A percentile compares a stretch with the other conserved stretches of the same genome.
These are phyloP conservation scores for Microcyclospora tardicrescens DNA, from an alignment of 2,329 filamentous ascomycete genomes.

Conservation along the genomic window DNA sequence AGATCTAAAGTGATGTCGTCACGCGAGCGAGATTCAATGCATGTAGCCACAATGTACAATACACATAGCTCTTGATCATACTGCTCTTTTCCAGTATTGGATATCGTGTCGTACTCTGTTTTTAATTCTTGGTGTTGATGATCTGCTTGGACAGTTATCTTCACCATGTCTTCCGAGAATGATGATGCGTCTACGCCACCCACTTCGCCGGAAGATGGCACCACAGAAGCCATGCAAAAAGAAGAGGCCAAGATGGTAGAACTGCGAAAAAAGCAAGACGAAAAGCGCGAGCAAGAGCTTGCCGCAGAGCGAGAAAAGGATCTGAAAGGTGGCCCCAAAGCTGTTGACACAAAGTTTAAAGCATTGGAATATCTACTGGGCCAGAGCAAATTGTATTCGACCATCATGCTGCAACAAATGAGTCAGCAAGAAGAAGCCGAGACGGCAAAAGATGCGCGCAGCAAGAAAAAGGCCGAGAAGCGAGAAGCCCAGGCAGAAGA, in stretches of 20 bases:
- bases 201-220: constrained; percentile 18
- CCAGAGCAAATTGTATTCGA: constrained; percentile 40
- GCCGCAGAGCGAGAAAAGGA: constrained; percentile 35
- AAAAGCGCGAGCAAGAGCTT: constrained; percentile 31
- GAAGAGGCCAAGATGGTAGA: constrained; percentile 35
- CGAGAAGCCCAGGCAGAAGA: constrained; percentile 36
- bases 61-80: too few species aligned
- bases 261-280: constrained; percentile 31
- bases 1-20: too few species aligned
- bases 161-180: constrained; percentile 8
- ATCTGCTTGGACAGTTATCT: neutral
- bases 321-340: constrained; percentile 31
- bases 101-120: too few species aligned
- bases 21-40: too few species aligned
- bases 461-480: constrained; percentile 31
- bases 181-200: constrained; percentile 20
- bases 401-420: constrained; percentile 41
- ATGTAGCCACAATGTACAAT: too few species aligned
- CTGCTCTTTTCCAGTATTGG: too few species aligned
- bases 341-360: constrained; percentile 39
- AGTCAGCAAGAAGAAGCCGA: constrained; percentile 38
- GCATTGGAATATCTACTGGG: constrained; percentile 39
- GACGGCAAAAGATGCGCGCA: constrained; percentile 32
- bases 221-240: constrained; percentile 29
- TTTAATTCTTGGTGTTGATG: too few species aligned